Evolutionary conservation across 2,329 filamentous ascomycete species (phyloP).

Genomic region (Tolypocladium tropicale): DNA sequence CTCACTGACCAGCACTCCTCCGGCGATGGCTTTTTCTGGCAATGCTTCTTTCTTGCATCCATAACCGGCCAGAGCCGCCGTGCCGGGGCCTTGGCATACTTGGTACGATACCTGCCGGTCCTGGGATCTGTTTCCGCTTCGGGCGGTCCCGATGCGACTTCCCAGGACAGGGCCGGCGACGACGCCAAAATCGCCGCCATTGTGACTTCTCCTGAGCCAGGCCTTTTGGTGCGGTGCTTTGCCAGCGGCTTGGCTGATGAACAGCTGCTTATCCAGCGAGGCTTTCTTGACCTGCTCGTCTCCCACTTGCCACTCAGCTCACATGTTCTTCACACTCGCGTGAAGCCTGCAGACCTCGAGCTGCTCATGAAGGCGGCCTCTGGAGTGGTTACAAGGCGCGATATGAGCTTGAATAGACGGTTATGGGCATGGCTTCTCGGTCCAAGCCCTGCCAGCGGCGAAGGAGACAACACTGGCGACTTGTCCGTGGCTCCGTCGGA

Average conservation of each 20-base stretch:
- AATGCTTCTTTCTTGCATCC: slow-evolving; percentile 88
- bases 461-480: slow-evolving; percentile 37
- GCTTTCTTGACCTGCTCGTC: slow-evolving; percentile 86
- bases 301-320: slow-evolving; percentile 82
- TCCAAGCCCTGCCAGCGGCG: slow-evolving; percentile 47
- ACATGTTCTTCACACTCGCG: slow-evolving; percentile 63
- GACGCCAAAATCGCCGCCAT: slow-evolving; percentile 45
- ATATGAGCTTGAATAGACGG: slow-evolving; percentile 92
- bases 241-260: slow-evolving; percentile 80
- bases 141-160: slow-evolving; percentile 2
- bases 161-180: slow-evolving; percentile 5
- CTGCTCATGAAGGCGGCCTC: slow-evolving; percentile 71
- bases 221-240: slow-evolving; percentile 82
- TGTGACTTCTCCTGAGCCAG: slow-evolving; percentile 84
- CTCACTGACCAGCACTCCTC: slow-evolving; percentile 43
- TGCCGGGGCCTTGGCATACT: slow-evolving; percentile 78
- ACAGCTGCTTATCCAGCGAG: slow-evolving; percentile 84
- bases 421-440: slow-evolving; percentile 96
- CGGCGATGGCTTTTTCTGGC: slow-evolving; percentile 90
- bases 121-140: slow-evolving; percentile 11
- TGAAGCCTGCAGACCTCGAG: slow-evolving; percentile 67
- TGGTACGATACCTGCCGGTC: slow-evolving; percentile 63
- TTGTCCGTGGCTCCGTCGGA: slow-evolving; percentile 32
- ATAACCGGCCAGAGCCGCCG: slow-evolving; percentile 82
- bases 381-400: slow-evolving; percentile 78